Percentiles rank a stretch among this genome's conserved stretches.
phyloP scores from a whole-genome alignment of 73 alveolate genomes.

The Paramecium tetraurelia region DNA sequence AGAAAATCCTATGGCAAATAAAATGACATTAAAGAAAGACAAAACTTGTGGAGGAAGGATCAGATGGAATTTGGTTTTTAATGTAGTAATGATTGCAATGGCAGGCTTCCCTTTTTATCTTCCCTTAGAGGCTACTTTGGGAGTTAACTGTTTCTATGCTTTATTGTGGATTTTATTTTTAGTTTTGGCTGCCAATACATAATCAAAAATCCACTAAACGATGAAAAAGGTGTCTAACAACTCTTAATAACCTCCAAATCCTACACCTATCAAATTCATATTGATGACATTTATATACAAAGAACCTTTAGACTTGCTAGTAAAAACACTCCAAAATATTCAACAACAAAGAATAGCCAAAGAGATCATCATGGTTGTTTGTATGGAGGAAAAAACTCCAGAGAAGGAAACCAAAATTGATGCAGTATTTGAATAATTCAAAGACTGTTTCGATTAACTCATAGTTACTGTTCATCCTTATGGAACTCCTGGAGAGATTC shows the following conservation, averaged over 20 bases:
- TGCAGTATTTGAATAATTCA: neutral
- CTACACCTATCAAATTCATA: neutral
- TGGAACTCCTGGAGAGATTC: constrained; percentile 61
- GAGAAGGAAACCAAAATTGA: neutral
- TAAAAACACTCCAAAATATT: constrained; percentile 7
- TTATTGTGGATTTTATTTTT: neutral
- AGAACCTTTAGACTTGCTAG: constrained; percentile 57
- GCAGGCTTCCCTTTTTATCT: constrained; percentile 23
- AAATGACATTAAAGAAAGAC: neutral
- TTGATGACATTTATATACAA: constrained; percentile 64
- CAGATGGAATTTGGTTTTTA: constrained; percentile 40
- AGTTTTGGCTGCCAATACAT: neutral
- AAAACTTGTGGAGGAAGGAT: constrained; percentile 56
- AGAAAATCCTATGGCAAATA: neutral
- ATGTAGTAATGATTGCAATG: neutral
- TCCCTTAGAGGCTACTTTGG: neutral
- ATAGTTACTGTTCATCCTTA: constrained; percentile 61
- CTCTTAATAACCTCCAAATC: neutral
- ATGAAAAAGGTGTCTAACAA: neutral
- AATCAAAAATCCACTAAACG: neutral
- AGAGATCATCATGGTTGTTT: constrained; percentile 53
- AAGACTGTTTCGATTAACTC: neutral
- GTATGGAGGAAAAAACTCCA: constrained; percentile 65
- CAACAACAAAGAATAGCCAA: neutral
- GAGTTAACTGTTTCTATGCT: neutral